A percentile compares a stretch with the other conserved stretches of the same genome.
These are phyloP conservation scores for Diddensiella caesifluorescens DNA, from an alignment of 805 yeast species.

Conservation along the genomic window DNA sequence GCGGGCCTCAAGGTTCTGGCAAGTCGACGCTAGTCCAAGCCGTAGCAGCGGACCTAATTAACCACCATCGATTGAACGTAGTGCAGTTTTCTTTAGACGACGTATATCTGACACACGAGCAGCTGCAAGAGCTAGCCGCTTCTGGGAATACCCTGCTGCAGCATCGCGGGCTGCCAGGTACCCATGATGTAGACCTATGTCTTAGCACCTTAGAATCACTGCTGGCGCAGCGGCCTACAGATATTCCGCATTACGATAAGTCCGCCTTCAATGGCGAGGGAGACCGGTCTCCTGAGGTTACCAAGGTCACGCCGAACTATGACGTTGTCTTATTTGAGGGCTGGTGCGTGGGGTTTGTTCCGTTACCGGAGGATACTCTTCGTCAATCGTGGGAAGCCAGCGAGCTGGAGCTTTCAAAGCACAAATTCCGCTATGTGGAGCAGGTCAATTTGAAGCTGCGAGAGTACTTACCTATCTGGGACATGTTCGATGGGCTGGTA, in stretches of 20 bases:
- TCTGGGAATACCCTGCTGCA: conserved; percentile 51
- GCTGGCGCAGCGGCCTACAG: conserved; percentile 29
- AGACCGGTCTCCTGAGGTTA: conserved; percentile 48
- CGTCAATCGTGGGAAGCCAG: conserved; percentile 26
- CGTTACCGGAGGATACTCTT: conserved; percentile 35
- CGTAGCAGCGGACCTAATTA: conserved; percentile 26
- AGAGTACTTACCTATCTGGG: conserved; percentile 53
- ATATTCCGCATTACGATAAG: conserved; percentile 74
- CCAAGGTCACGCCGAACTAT: conserved; percentile 42
- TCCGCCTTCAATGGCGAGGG: conserved; percentile 68
- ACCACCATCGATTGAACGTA: conserved; percentile 32
- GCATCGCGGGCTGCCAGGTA: conserved; percentile 91
- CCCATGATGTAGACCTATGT: conserved; percentile 64
- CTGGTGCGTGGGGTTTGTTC: conserved; percentile 81
- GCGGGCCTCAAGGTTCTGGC: conserved; percentile 38
- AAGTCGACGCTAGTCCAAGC: conserved; percentile 30
- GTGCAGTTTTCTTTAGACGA: conserved; percentile 73
- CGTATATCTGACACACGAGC: conserved; percentile 62
- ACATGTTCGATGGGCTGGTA: conserved; percentile 52
- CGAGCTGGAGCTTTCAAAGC: conserved; percentile 25
- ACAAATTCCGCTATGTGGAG: conserved; percentile 28
- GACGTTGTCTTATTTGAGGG: conserved; percentile 83
- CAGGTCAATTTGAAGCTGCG: conserved; percentile 50
- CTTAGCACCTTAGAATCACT: conserved; percentile 34
- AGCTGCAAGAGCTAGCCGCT: conserved; percentile 44